Evolutionary conservation across 164 flowering plant genomes (phyloP).

Genomic region (Magnolia sinica): DNA sequence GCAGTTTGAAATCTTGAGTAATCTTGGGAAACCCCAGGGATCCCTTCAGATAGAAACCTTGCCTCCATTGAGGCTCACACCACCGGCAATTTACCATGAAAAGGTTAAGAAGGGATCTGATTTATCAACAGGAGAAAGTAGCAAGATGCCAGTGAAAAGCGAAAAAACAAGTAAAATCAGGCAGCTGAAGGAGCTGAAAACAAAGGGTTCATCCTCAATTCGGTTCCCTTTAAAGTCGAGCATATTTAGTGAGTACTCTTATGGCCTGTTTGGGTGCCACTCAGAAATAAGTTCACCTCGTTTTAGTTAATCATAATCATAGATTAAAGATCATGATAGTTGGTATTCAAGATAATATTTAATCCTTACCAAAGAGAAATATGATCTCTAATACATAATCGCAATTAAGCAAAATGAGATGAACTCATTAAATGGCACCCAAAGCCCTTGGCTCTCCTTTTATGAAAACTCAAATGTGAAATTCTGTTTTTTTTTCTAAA

Average conservation of each 20-base stretch:
- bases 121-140: slow-evolving; percentile 50
- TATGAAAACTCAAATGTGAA: not conserved
- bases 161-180: slow-evolving; percentile 44
- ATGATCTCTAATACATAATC: not conserved
- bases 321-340: too few relatives aligned
- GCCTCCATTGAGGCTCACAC: slow-evolving; percentile 86
- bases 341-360: too few relatives aligned
- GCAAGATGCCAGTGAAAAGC: slow-evolving; percentile 27
- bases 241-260: slow-evolving; percentile 65
- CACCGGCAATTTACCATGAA: slow-evolving; percentile 94
- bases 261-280: too few relatives aligned
- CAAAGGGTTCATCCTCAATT: slow-evolving; percentile 55
- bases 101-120: slow-evolving; percentile 68
- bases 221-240: slow-evolving; percentile 66
- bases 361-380: too few relatives aligned
- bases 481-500: not conserved
- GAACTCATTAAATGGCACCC: too few relatives aligned
- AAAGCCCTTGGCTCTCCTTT: too few relatives aligned
- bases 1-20: slow-evolving; percentile 85
- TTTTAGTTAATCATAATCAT: too few relatives aligned
- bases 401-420: not conserved
- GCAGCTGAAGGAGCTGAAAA: slow-evolving; percentile 52
- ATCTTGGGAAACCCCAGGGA: slow-evolving; percentile 58
- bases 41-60: slow-evolving; percentile 53
- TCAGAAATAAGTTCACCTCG: too few relatives aligned